Base-by-base conservation (phyloP, 371 early-diverging fungal species). In the Syncephalastrum sp. region DNA sequence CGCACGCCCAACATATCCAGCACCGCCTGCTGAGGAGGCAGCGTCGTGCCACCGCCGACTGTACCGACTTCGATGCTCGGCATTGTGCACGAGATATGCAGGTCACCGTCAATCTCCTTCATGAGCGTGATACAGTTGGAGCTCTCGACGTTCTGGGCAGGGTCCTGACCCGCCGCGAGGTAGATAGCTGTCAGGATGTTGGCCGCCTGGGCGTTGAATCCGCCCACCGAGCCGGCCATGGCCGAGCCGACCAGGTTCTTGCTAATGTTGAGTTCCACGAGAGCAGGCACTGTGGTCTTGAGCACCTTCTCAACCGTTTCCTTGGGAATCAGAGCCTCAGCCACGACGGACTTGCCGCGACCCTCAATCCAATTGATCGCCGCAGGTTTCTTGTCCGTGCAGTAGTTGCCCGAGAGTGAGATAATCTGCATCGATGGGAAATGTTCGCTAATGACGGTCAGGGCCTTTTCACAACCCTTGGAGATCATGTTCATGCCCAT, bases 401-500 rank as follows among this genome's bases (percentile, higher is more conserved):
- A 97, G 63, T 91, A 95, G 82, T 98, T 98, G 53, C 96, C 96
- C 42, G 88, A 88, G 49, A 98, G 68, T 0, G 94, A 86, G 19
- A 97, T 77, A 46, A 97, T 82, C 59, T 83, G 79, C 88, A 93
- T 91, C 41, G 80, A 82, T 4, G 88, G 87, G 74, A 88, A 96
- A 17, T 69, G 60, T 23, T 82, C 77, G 14, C 66, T 53, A 23
- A 95, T 75, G 0, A 78, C 70, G n/a, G 72, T 68, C 54, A 93
- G 68, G 0, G 92, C 85, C 63, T 86, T 83, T 74, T 95, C 94
- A 61, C 91, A 91, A 27, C 97, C 97, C 72, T 98, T 98, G 21
- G 97, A 96, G 47, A 97, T 96, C 98, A 98, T 98, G 76, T 98
- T 98, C 98, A 98, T 98, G 24, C 98, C 98, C 98, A 98, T 98